Evolutionary conservation across 805 yeast genomes (phyloP).

Genomic region (Candida tammaniensis): DNA sequence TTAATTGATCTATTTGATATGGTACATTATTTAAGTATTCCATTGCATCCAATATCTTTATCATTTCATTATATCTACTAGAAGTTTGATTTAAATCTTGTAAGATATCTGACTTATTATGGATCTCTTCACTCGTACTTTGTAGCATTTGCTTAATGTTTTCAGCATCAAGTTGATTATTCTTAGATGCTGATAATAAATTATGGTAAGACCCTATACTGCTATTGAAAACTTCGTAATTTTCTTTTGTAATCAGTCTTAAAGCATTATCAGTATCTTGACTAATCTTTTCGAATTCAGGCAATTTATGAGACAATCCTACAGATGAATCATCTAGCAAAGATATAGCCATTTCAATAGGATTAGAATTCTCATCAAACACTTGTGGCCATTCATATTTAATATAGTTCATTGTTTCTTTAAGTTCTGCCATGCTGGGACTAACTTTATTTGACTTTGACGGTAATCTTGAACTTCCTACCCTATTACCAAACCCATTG

Average conservation of each 20-base stretch:
- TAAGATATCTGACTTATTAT: conserved; percentile 53
- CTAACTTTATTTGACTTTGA: no score
- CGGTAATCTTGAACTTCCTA: no score
- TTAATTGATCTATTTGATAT: conserved; percentile 58
- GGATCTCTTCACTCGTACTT: conserved; percentile 48
- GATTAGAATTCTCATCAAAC: conserved; percentile 55
- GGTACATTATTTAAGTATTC: conserved; percentile 60
- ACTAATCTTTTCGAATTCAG: conserved; percentile 64
- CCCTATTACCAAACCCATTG: no score
- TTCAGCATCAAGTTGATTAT: conserved; percentile 59
- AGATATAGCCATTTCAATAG: conserved; percentile 80
- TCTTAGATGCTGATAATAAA: conserved; percentile 59
- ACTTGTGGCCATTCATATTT: conserved; percentile 44
- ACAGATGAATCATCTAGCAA: conserved; percentile 84
- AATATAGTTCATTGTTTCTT: conserved; percentile 33
- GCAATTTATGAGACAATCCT: conserved; percentile 76
- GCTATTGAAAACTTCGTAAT: conserved; percentile 80
- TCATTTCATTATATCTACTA: conserved; percentile 59
- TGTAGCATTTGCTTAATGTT: conserved; percentile 48
- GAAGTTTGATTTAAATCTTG: conserved; percentile 65
- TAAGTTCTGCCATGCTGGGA: no score
- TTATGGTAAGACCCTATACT: conserved; percentile 81
- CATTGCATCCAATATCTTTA: conserved; percentile 67
- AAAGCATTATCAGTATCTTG: conserved; percentile 55
- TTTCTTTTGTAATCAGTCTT: conserved; percentile 71